Percentiles rank a stretch among this genome's conserved stretches.
phyloP scores from a whole-genome alignment of 23 red algal species.

The Gracilaria domingensis region DNA sequence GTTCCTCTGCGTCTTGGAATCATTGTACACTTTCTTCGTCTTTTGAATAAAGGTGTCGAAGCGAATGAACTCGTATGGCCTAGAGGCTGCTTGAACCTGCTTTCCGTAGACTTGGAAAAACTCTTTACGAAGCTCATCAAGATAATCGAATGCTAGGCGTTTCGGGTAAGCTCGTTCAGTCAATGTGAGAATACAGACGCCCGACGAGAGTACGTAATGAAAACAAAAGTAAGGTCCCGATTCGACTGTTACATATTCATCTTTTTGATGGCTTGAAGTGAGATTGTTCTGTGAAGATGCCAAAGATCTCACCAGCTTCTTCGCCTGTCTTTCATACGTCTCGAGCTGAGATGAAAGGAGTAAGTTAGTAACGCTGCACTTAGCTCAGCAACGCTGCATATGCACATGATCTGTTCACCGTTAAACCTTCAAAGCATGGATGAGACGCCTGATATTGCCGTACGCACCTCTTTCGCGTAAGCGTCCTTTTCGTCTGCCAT shows the following conservation, averaged over 20 bases:
- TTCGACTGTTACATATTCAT: constrained; percentile 88
- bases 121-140: constrained; percentile 96
- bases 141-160: constrained; percentile 92
- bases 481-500: constrained; percentile 97
- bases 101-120: constrained; percentile 89
- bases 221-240: constrained; percentile 85
- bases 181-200: constrained; percentile 89
- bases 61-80: constrained; percentile 98
- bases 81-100: constrained; percentile 77
- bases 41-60: constrained; percentile 99
- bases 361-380: background rate
- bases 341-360: constrained; percentile 43
- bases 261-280: constrained; percentile 1
- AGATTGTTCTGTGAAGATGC: constrained; percentile 32
- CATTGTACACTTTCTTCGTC: constrained; percentile 97
- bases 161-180: constrained; percentile 92
- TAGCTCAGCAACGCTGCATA: too few species aligned
- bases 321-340: constrained; percentile 87
- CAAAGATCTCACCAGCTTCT: constrained; percentile 83
- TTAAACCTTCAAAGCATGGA: background rate
- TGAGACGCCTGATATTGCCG: background rate
- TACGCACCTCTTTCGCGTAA: constrained; percentile 83
- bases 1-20: constrained; percentile 94
- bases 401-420: background rate
- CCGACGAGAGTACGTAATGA: constrained; percentile 85